Base-by-base conservation (phyloP, 441 rosid species). In the Brassica balearica region DNA sequence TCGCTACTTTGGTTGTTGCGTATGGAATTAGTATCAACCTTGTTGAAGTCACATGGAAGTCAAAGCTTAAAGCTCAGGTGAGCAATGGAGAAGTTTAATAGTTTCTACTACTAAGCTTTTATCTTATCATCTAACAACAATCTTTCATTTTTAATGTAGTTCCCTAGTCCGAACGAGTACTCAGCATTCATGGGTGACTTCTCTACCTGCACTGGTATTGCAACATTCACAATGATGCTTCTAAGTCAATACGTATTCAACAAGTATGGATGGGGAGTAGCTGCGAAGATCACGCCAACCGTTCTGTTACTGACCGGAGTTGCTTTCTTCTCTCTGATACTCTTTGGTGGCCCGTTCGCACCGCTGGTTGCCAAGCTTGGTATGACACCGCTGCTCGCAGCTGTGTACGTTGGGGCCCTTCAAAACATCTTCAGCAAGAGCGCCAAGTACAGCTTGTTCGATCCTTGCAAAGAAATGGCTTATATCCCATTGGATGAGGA, bases 361-460 rank as follows among this genome's bases (percentile, higher is more conserved):
- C 97, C 93, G 6, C 60, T 86, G 8, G 87, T 94, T 59, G 85
- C 90, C 5, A 78, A 84, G 80, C 83, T 88, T 0, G 95, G 97
- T 61, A 77, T 91, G 95, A 91, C 96, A 75, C 97, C 98, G 20
- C 92, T 94, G 78, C 96, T 94, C 25, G 96, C 97, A 12, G 97
- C 98, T 3, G 98, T 94, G 17, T 91, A 87, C 2, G 97, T 94
- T 3, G 98, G 98, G 59, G 98, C 98, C 8, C 12, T 92, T 83
- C 98, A 94, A 82, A 94, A 94, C 81, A 92, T 94, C 77, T 94
- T 94, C 95, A 92, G 98, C 86, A 92, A 94, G 92, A 94, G 98
- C 61, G 98, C 98, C 78, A 94, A 94, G 77, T 94, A 94, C 87
- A 94, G 94, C 75, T 86, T 94, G 78, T 94, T 94, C 48, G 98